A percentile compares a stretch with the other conserved stretches of the same genome.
These are phyloP conservation scores for Fusarium setosum DNA, from an alignment of 2,329 filamentous ascomycete genomes.

Conservation along the genomic window DNA sequence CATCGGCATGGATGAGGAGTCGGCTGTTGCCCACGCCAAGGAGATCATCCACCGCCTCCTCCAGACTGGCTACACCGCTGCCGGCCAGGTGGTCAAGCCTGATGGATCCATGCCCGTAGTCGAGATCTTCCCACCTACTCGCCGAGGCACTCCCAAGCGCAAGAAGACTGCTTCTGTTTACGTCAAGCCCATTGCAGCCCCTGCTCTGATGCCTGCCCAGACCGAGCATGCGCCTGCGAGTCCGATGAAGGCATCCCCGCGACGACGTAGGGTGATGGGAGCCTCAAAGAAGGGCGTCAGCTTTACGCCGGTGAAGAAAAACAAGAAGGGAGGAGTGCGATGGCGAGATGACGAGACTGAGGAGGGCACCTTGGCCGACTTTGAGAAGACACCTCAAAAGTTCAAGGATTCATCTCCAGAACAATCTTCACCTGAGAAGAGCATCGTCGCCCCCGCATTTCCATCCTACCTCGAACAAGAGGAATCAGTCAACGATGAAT, in stretches of 20 bases:
- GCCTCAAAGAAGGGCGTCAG: constrained; percentile 74
- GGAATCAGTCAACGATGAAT: constrained; percentile 55
- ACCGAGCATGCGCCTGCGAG: constrained; percentile 47
- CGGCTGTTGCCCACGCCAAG: constrained; percentile 84
- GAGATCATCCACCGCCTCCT: constrained; percentile 82
- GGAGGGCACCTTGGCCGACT: constrained; percentile 87
- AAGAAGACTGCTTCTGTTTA: constrained; percentile 62
- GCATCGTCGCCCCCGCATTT: constrained; percentile 47
- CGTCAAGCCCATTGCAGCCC: constrained; percentile 58
- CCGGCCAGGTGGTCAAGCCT: constrained; percentile 89
- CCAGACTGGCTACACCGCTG: constrained; percentile 77
- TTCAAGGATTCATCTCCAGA: constrained; percentile 66
- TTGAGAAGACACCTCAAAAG: constrained; percentile 88
- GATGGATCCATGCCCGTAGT: constrained; percentile 74
- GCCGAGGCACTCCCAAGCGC: constrained; percentile 81
- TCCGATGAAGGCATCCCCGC: constrained; percentile 83
- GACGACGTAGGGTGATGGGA: constrained; percentile 76
- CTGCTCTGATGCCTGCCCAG: constrained; percentile 52
- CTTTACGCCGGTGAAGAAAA: constrained; percentile 85
- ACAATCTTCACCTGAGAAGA: constrained; percentile 38
- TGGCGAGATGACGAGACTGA: constrained; percentile 93
- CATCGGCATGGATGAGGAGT: constrained; percentile 82
- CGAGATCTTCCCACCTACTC: constrained; percentile 77
- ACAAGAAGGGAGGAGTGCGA: constrained; percentile 82
- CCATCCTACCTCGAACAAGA: constrained; percentile 36